Percentiles rank a stretch among this genome's conserved stretches.
phyloP scores from a whole-genome alignment of 2,329 filamentous ascomycete species.

The Incumbomyces lentus region DNA sequence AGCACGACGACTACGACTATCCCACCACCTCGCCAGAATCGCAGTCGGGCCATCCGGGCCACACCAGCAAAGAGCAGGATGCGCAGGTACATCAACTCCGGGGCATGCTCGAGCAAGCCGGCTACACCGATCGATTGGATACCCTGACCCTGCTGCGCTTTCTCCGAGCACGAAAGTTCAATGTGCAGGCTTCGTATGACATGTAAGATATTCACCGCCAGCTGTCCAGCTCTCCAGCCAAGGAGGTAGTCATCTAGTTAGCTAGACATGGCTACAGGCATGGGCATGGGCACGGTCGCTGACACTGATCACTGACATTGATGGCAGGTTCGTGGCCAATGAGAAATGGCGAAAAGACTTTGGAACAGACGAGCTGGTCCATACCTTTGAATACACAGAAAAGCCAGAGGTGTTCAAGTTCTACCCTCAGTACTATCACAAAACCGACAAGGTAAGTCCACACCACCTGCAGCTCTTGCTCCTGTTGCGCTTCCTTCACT shows the following conservation, averaged over 20 bases:
- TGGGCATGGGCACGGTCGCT: too few species aligned
- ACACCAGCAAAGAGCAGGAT: slow-evolving; percentile 78
- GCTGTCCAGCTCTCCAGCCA: too few species aligned
- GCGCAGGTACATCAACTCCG: slow-evolving; percentile 81
- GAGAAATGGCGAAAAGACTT: slow-evolving; percentile 88
- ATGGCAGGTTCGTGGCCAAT: slow-evolving; percentile 69
- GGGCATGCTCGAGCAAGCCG: slow-evolving; percentile 69
- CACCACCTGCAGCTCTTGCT: background rate
- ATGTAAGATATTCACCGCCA: slow-evolving; percentile 71
- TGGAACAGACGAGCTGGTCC: slow-evolving; percentile 69
- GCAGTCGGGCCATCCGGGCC: slow-evolving; percentile 72
- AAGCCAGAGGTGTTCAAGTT: slow-evolving; percentile 74
- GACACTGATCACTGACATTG: slow-evolving; percentile 5
- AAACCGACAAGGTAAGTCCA: slow-evolving; percentile 45
- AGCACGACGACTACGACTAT: slow-evolving; percentile 95
- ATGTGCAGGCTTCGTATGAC: slow-evolving; percentile 68
- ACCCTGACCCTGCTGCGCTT: slow-evolving; percentile 89
- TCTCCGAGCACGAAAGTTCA: slow-evolving; percentile 85
- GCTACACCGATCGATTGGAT: slow-evolving; percentile 75
- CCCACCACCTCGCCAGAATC: slow-evolving; percentile 64
- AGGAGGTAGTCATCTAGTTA: too few species aligned
- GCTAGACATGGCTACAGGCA: too few species aligned
- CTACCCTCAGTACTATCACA: slow-evolving; percentile 99
- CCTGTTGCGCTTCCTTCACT: too few species aligned
- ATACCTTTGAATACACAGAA: slow-evolving; percentile 77